Base-by-base conservation (phyloP, 2,329 filamentous ascomycete species). In the Nemania sp. region DNA sequence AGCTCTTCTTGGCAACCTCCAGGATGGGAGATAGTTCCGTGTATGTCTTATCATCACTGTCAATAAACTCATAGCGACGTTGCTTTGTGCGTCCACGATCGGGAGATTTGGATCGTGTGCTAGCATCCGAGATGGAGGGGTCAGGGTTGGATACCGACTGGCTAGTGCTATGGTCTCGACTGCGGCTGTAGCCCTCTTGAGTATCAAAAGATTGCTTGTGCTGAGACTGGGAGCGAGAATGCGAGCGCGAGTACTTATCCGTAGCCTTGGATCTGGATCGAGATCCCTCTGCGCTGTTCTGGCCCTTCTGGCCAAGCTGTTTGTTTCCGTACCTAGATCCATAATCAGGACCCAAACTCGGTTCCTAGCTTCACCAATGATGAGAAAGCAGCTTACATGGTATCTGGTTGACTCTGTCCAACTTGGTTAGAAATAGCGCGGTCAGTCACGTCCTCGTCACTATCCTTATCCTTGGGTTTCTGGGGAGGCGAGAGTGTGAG, bases 31-130 rank as follows among this genome's bases (percentile, higher is more conserved):
- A 66, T 1, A 66, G 47, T 18, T 13, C 13, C 43, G 29, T 1
- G 51, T 60, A 18, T 8, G 51, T 20, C 32, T 65, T 56, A 4
- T 70, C 69, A 15, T 71, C 69, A 20, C 57, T 65, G 32, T 68
- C 67, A 22, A 68, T 59, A 22, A 72, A 70, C 8, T 72, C 68
- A 38, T 68, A 72, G 18, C 65, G 65, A 55, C 62, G 64, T 18
- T 45, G 64, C 61, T 58, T 62, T 22, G 58, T 59, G 58, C 68
- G 70, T 56, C 70, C 70, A 26, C 68, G 65, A 20, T 67, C 66
- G 1, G 26, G 13, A 45, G 62, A 62, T 24, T 53, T 27, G 18
- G 59, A 24, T 53, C 38, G 29, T 3, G 15, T 11, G n/a, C 5
- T 26, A 10, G n/a, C 52, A 38, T 41, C 58, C 4, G 24, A 13